Conservation (phyloP, 176 grass and related monocot species). For the Rhipidocladum racemiflorum region DNA sequence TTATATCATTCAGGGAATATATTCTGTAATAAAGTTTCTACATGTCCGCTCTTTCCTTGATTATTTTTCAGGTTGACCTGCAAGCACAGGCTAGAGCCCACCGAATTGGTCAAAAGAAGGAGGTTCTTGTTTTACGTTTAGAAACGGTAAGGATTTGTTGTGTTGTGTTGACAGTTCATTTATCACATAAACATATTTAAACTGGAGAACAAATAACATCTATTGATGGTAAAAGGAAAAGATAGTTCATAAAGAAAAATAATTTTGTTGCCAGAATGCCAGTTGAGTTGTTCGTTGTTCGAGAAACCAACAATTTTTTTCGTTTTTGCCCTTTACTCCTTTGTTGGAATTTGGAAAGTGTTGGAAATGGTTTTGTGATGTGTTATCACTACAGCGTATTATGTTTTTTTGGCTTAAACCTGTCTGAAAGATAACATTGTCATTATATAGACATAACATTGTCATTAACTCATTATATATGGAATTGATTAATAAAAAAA, state of each 20-base stretch:
- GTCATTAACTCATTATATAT: neutral
- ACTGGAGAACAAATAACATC: neutral
- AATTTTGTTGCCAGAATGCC: neutral
- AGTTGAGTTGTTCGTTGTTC: neutral
- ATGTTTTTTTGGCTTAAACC: neutral
- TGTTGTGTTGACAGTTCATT: conserved; percentile 21
- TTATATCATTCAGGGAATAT: conserved; percentile 24
- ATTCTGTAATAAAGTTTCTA: neutral
- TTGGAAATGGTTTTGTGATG: neutral
- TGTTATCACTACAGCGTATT: neutral
- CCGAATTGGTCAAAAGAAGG: conserved; percentile 98
- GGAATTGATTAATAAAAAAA: neutral
- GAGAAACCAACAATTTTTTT: neutral
- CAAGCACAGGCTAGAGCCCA: conserved; percentile 99
- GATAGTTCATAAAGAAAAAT: neutral
- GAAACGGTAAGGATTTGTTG: conserved; percentile 69
- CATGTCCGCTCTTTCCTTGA: conserved; percentile 13
- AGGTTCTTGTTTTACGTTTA: conserved; percentile 97
- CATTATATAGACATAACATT: neutral
- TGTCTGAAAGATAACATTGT: neutral
- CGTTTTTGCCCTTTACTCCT: neutral
- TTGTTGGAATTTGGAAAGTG: neutral
- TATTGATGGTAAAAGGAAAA: neutral
- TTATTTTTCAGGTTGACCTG: conserved; percentile 76
- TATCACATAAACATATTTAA: conserved; percentile 11